Base-by-base conservation (phyloP, 2,329 filamentous ascomycete species). In the Capronia americana region DNA sequence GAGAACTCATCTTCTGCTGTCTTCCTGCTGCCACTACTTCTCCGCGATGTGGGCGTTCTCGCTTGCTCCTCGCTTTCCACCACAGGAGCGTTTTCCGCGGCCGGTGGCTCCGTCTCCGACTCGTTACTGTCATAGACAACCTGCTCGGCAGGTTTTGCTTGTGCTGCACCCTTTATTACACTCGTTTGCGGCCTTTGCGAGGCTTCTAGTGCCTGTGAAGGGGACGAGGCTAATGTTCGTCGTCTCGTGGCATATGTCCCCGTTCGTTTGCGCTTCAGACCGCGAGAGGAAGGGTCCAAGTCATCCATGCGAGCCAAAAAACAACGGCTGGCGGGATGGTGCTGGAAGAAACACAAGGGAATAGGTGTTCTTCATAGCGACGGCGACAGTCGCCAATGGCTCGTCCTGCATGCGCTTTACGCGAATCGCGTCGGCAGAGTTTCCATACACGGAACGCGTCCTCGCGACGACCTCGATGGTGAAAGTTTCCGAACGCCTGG, bases 231-330 rank as follows among this genome's bases (percentile, higher is more conserved):
- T 34, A 71, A 30, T 2, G 60, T 70, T 46, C 65, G 70, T 30
- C 67, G 62, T 61, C 63, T 64, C 5, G 64, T 60, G 6, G 63
- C 63, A 57, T 71, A 71, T n/a, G 68, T 69, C n/a, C 60, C 66
- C 10, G 66, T 71, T 48, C 69, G 60, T 59, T 65, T 54, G n/a
- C 71, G 70, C 66, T 73, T 73, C 5, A 70, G 63, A 17, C 63
- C 46, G 34, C 67, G 69, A 38, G 68, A 68, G 17, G 71, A 67
- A 12, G 67, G 24, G 26, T 71, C 66, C 46, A 69, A 69, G 34
- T 64, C 58, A 14, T 55, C 59, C 61, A 69, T 67, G 24, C n/a
- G 24, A 51, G 23, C 12, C 24, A 4, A 26, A 4, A 26, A 51
- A 12, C 48, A 51, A 17, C 38, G 26, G 48, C 48, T 12, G 5